Evolutionary conservation across 176 grass and related monocot species (phyloP).

Genomic region (Pontederia paniculata): DNA sequence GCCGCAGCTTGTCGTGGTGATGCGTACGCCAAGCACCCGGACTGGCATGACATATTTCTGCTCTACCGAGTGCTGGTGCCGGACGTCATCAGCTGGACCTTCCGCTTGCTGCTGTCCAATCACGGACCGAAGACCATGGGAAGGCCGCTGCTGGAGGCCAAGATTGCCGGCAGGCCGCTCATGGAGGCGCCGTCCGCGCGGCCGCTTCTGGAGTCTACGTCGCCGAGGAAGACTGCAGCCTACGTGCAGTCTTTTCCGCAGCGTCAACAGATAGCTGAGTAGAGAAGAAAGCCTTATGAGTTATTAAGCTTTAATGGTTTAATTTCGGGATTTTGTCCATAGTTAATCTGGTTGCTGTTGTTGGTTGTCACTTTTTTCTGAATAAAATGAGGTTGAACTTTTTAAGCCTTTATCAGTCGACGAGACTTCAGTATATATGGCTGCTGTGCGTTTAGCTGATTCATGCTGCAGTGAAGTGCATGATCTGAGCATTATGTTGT

Average conservation of each 20-base stretch:
- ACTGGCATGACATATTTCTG: conserved; percentile 72
- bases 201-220: conserved; percentile 9
- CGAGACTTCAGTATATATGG: no score
- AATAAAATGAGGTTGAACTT: no score
- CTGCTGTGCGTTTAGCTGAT: no score
- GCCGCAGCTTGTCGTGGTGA: conserved; percentile 62
- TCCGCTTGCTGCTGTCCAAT: conserved; percentile 51
- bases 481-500: no score
- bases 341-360: no score
- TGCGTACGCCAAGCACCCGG: conserved; percentile 41
- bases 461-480: no score
- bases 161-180: not conserved
- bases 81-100: conserved; percentile 67
- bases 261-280: conserved; percentile 7
- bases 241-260: not conserved
- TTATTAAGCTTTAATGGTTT: no score
- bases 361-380: no score
- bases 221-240: conserved; percentile 6
- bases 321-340: no score
- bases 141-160: no score
- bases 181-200: conserved; percentile 1
- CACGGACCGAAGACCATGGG: conserved; percentile 1
- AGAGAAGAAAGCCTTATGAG: not conserved
- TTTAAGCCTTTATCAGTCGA: no score
- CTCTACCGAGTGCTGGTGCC: conserved; percentile 68